Evolutionary conservation across 805 yeast genomes (phyloP).

Genomic region (Candida ascalaphidarum): DNA sequence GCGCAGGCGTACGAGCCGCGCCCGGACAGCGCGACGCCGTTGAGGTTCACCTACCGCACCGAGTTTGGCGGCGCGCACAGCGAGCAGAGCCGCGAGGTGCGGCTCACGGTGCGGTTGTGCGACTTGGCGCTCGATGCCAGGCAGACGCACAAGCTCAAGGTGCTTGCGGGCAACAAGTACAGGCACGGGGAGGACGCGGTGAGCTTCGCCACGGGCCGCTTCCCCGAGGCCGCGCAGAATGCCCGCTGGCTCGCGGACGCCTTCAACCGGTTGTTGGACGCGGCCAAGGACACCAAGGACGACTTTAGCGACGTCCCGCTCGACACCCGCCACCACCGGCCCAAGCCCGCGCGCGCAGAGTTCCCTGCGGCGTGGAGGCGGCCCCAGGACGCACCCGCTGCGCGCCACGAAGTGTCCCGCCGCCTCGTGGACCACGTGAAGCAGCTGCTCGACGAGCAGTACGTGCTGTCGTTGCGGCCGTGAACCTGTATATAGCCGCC

Average conservation of each 20-base stretch:
- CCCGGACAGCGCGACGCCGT: constrained; percentile 36
- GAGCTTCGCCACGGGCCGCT: constrained; percentile 56
- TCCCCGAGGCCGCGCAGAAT: constrained; percentile 78
- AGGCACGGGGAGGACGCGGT: constrained; percentile 52
- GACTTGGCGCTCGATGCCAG: constrained; percentile 44
- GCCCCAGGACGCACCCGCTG: constrained; percentile 58
- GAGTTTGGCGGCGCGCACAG: constrained; percentile 73
- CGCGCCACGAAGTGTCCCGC: constrained; percentile 25
- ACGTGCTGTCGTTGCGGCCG: constrained; percentile 16
- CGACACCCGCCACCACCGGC: constrained; percentile 57
- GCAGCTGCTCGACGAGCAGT: constrained; percentile 22
- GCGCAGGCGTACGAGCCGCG: constrained; percentile 59
- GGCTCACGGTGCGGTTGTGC: constrained; percentile 41
- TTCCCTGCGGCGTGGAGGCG: constrained; percentile 78
- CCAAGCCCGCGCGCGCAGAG: constrained; percentile 23
- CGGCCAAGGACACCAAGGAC: constrained; percentile 56
- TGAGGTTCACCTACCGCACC: constrained; percentile 57
- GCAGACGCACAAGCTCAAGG: constrained; percentile 65
- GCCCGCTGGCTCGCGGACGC: constrained; percentile 63
- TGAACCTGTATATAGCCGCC: too few species aligned
- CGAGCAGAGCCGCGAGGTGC: constrained; percentile 58
- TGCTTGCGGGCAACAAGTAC: constrained; percentile 74
- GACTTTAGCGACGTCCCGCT: constrained; percentile 71
- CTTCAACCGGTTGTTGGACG: constrained; percentile 51
- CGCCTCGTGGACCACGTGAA: constrained; percentile 24